phyloP scores from a whole-genome alignment of 495 filamentous ascomycete genomes.

The Melanomma pulvis-pyrius region DNA sequence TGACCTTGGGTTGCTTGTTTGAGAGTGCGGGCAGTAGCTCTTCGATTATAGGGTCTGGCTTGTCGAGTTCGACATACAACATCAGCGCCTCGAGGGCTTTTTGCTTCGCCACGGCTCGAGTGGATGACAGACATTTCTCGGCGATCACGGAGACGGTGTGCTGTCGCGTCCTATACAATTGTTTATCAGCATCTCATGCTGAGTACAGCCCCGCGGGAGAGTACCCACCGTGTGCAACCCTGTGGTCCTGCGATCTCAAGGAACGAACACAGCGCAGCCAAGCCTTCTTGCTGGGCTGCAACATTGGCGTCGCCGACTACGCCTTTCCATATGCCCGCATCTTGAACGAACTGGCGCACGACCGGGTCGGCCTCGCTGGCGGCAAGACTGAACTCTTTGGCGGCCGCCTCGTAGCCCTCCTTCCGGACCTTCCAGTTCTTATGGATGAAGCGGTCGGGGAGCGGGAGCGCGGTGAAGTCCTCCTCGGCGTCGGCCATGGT shows the following conservation, averaged over 20 bases:
- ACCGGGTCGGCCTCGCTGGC: constrained; percentile 84
- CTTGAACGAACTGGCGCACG: constrained; percentile 83
- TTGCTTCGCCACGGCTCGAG: constrained; percentile 83
- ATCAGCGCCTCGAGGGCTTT: constrained; percentile 84
- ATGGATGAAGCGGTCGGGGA: constrained; percentile 82
- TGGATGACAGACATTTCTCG: constrained; percentile 89
- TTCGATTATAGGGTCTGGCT: constrained; percentile 82
- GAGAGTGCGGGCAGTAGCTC: constrained; percentile 83
- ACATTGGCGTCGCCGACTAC: constrained; percentile 96
- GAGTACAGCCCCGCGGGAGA: neutral
- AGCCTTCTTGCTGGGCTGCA: constrained; percentile 91
- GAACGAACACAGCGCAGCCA: constrained; percentile 84
- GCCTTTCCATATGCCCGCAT: constrained; percentile 85
- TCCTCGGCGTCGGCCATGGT: constrained; percentile 73
- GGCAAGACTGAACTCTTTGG: constrained; percentile 80
- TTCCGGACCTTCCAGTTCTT: constrained; percentile 99
- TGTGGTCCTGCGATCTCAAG: constrained; percentile 82
- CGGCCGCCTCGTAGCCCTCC: constrained; percentile 89
- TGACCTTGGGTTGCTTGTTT: constrained; percentile 92
- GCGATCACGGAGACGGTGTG: constrained; percentile 74
- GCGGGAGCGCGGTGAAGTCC: constrained; percentile 79
- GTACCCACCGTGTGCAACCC: constrained; percentile 68
- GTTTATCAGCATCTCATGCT: constrained; percentile 11
- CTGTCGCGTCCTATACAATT: constrained; percentile 64
- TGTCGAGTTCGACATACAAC: constrained; percentile 87